Percentiles rank a stretch among this genome's conserved stretches.
Conservation (phyloP, 345 rosid species). For the Brassica cretica region DNA sequence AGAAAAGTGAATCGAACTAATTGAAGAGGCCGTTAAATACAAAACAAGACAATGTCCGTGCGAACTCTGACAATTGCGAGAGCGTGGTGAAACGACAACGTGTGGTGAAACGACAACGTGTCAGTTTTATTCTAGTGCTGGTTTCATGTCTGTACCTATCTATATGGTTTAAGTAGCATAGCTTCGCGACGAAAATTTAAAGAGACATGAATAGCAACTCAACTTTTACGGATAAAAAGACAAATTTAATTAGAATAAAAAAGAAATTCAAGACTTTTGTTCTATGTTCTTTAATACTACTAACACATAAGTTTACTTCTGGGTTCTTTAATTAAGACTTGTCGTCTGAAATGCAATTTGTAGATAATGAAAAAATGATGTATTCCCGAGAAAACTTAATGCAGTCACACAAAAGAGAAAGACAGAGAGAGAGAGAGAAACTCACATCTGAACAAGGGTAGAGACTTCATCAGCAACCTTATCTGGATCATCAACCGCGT, state of each 20-base stretch:
- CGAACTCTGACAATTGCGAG: slow-evolving; percentile 32
- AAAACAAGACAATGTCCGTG: slow-evolving; percentile 34
- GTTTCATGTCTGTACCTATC: slow-evolving; percentile 23
- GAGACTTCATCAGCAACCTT: slow-evolving; percentile 62
- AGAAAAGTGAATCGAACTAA: not conserved
- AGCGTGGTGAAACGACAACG: slow-evolving; percentile 34
- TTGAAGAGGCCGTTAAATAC: slow-evolving; percentile 1
- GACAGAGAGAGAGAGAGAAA: slow-evolving; percentile 17
- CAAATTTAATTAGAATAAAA: not conserved
- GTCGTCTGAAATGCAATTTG: slow-evolving; percentile 4
- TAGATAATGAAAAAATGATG: not conserved
- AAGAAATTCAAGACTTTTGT: not conserved
- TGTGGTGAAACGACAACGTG: slow-evolving; percentile 38
- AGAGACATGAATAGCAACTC: not conserved
- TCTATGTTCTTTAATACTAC: not conserved
- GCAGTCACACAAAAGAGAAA: slow-evolving; percentile 21
- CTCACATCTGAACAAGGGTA: slow-evolving; percentile 63
- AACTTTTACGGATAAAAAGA: not conserved
- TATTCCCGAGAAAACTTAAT: slow-evolving; percentile 9
- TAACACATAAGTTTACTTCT: not conserved
- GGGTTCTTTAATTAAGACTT: not conserved
- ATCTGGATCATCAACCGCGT: slow-evolving; percentile 72
- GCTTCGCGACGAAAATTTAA: not conserved
- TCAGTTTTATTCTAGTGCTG: slow-evolving; percentile 19
- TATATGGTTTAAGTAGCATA: slow-evolving; percentile 7